Base-by-base conservation (phyloP, 306 rosid genomes). In the Trifolium pratense region DNA sequence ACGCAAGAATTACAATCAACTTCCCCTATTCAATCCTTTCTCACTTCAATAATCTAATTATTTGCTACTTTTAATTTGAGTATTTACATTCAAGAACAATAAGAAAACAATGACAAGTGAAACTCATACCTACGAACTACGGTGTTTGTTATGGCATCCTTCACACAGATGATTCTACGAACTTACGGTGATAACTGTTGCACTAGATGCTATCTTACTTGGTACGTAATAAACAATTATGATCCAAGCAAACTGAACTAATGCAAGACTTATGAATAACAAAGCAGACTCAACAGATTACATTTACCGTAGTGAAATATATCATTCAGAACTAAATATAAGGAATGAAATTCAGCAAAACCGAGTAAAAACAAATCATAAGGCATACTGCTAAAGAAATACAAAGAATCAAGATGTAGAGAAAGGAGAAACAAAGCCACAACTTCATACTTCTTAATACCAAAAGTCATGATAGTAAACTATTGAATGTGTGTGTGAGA, bases 391-490 rank as follows among this genome's bases (percentile, higher is more conserved):
- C 18, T 18, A 18, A 48, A 61, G 55, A 60, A 60, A 20, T 23
- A 29, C 36, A 61, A 52, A 69, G 53, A 68, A 55, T 11, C 56
- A 63, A 69, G 36, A 70, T n/a, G 43, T 3, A 8, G 29, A 68
- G 40, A 49, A 67, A 7, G 48, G 42, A 60, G 36, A 42, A 68
- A 71, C 37, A 32, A 32, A 40, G 52, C 26, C 65, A 62, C 26
- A 34, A 25, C 31, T 61, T 68, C n/a, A 23, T 34, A 48, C 40
- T 70, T 70, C 40, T 21, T 34, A 42, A 59, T 25, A 26, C 45
- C 64, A 64, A 70, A 51, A 70, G 26, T 17, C 71, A 29, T 5
- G 20, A 42, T 48, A 0, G 9, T 39, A 75, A 83, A 29, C 20
- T 58, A 42, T 7, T 21, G 45, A 51, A 17, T 6, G 4, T 11